Conservation (phyloP, 352 stramenopile species). For the Phytophthora rubi region DNA sequence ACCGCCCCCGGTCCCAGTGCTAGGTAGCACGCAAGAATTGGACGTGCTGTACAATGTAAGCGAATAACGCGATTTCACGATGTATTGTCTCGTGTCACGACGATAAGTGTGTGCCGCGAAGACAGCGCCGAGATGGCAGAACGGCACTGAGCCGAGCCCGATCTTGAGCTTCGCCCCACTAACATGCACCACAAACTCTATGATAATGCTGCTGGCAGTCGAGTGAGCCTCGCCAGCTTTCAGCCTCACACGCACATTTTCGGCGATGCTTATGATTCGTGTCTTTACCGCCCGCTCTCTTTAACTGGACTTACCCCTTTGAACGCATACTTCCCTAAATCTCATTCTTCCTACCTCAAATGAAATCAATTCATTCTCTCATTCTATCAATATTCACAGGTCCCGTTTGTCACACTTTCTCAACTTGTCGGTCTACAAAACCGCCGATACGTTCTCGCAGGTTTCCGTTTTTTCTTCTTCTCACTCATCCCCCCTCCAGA, state of each 20-base stretch:
- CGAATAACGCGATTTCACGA: slow-evolving; percentile 16
- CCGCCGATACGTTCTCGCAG: neutral
- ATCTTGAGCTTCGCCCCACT: no score
- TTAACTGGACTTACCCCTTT: neutral
- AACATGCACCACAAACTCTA: neutral
- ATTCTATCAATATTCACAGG: neutral
- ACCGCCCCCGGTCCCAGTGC: neutral
- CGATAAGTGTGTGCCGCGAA: neutral
- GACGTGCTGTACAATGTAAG: slow-evolving; percentile 3
- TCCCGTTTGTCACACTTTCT: no score
- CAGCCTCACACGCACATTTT: neutral
- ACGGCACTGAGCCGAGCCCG: neutral
- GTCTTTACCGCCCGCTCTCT: neutral
- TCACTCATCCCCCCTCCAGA: neutral
- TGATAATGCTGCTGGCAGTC: no score
- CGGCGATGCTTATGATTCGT: neutral
- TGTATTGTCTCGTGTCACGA: slow-evolving; percentile 9
- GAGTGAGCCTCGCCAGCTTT: no score
- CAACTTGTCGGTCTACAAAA: neutral
- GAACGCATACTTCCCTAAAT: neutral
- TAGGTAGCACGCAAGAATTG: no score
- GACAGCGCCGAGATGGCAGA: neutral
- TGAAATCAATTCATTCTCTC: neutral
- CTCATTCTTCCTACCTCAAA: neutral
- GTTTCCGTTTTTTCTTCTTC: neutral